These are phyloP conservation scores for Boechera divaricarpa DNA, from an alignment of 345 rosid species.

Conservation along the genomic window DNA sequence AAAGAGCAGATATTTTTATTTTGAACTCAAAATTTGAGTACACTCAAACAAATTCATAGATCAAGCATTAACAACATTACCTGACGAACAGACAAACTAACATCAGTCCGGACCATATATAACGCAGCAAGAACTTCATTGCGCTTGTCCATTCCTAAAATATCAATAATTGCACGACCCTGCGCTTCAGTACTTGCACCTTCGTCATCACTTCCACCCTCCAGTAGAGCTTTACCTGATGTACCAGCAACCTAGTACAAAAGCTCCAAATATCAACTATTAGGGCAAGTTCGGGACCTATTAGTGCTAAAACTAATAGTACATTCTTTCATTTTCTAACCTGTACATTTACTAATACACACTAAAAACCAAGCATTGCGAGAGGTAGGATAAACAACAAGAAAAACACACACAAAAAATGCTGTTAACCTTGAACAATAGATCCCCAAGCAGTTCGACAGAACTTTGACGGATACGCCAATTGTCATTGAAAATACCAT, in stretches of 20 bases:
- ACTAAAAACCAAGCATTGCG: constrained; percentile 14
- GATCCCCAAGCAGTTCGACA: constrained; percentile 95
- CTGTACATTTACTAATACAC: constrained; percentile 8
- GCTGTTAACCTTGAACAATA: constrained; percentile 78
- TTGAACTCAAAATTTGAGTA: constrained; percentile 22
- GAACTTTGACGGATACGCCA: constrained; percentile 99
- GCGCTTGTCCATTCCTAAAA: constrained; percentile 93
- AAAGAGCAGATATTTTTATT: constrained; percentile 15
- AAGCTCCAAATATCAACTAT: constrained; percentile 21
- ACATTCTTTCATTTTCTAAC: constrained; percentile 11
- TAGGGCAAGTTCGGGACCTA: constrained; percentile 4
- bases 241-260: constrained; percentile 93
- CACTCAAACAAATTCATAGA: constrained; percentile 6
- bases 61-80: constrained; percentile 51
- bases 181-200: constrained; percentile 99
- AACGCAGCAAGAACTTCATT: constrained; percentile 96
- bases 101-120: constrained; percentile 98
- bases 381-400: constrained; percentile 17
- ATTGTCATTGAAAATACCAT: constrained; percentile 94
- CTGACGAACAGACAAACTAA: constrained; percentile 95
- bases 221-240: constrained; percentile 96
- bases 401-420: constrained; percentile 1
- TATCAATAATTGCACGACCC: constrained; percentile 98
- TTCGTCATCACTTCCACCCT: constrained; percentile 99
- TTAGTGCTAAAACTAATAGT: neutral